Evolutionary conservation across 2,329 filamentous ascomycete genomes (phyloP).

Genomic region (Diaporthe helianthi): DNA sequence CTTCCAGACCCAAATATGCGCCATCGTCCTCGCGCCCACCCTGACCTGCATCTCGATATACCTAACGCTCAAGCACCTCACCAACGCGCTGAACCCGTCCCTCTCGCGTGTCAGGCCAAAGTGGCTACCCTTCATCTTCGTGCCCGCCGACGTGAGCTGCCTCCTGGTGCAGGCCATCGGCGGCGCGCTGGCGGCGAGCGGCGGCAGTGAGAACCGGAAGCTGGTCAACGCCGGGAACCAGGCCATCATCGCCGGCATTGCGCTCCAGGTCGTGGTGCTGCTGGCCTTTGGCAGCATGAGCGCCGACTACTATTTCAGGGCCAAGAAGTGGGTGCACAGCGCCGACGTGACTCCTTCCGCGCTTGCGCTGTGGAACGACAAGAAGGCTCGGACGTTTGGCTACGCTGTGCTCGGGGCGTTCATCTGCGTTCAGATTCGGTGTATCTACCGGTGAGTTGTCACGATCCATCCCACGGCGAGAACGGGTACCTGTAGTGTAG

Average conservation of each 20-base stretch:
- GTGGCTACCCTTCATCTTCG: constrained; percentile 64
- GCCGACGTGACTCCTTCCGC: constrained; percentile 42
- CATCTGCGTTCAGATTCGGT: constrained; percentile 54
- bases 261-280: constrained; percentile 60
- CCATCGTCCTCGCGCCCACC: constrained; percentile 65
- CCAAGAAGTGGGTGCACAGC: constrained; percentile 47
- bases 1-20: constrained; percentile 66
- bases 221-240: constrained; percentile 56
- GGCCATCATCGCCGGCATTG: constrained; percentile 61
- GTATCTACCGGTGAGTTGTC: constrained; percentile 58
- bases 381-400: constrained; percentile 52
- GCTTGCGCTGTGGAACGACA: constrained; percentile 50
- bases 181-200: constrained; percentile 60
- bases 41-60: constrained; percentile 69
- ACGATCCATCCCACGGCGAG: background rate
- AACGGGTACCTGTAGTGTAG: background rate
- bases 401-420: constrained; percentile 55
- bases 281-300: constrained; percentile 52
- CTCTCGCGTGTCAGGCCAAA: constrained; percentile 59
- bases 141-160: constrained; percentile 65
- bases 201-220: constrained; percentile 43
- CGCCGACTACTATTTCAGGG: constrained; percentile 54
- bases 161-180: constrained; percentile 66
- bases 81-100: constrained; percentile 54
- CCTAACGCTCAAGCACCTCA: constrained; percentile 67